These are phyloP conservation scores for Vicia sativa DNA, from an alignment of 306 rosid genomes.

Conservation along the genomic window DNA sequence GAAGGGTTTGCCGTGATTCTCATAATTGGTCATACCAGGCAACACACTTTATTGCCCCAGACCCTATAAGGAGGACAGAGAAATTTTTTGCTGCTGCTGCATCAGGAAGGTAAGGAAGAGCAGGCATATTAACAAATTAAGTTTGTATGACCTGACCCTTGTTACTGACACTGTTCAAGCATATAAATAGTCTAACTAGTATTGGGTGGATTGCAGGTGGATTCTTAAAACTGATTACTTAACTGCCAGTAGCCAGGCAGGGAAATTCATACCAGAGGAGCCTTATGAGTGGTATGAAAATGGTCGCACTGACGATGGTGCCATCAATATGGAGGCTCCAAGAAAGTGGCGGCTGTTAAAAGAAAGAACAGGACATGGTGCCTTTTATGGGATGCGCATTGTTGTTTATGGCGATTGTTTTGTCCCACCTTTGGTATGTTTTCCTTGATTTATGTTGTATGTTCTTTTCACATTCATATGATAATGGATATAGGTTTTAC, in stretches of 20 bases:
- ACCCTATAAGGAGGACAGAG: conserved; percentile 83
- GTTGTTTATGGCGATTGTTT: conserved; percentile 83
- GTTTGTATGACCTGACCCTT: not conserved
- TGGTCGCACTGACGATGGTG: conserved; percentile 84
- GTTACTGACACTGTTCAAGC: conserved; percentile 5
- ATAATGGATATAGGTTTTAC: not conserved
- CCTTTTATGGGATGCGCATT: conserved; percentile 73
- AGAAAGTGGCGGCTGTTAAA: conserved; percentile 88
- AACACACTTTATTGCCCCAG: conserved; percentile 81
- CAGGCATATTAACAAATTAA: not conserved
- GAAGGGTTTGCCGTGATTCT: conserved; percentile 80
- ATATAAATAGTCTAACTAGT: conserved; percentile 29
- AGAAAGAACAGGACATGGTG: conserved; percentile 88
- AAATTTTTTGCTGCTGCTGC: conserved; percentile 96
- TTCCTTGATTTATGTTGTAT: conserved; percentile 7
- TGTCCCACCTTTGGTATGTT: conserved; percentile 82
- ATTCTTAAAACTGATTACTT: conserved; percentile 84
- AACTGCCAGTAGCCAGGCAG: conserved; percentile 69
- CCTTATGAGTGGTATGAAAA: conserved; percentile 86
- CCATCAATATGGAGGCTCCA: conserved; percentile 91
- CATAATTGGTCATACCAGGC: conserved; percentile 99
- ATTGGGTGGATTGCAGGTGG: conserved; percentile 71
- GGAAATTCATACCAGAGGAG: conserved; percentile 70
- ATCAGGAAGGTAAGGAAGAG: conserved; percentile 73
- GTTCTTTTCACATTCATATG: conserved; percentile 21